These are phyloP conservation scores for Sclerospora graminicola DNA, from an alignment of 352 stramenopile genomes.

Conservation along the genomic window DNA sequence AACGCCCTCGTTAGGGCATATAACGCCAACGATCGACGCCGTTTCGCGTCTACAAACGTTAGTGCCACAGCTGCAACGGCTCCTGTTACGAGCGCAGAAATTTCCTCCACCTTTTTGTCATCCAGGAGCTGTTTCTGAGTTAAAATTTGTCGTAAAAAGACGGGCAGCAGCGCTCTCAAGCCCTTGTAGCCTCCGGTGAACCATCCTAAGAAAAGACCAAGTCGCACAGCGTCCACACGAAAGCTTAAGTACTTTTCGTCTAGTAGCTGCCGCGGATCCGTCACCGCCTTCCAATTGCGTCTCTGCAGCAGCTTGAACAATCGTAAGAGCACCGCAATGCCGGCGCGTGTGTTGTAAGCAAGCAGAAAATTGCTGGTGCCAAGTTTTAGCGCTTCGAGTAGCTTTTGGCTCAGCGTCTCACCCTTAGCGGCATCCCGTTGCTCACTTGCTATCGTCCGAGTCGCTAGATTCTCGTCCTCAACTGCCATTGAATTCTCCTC, in stretches of 20 bases:
- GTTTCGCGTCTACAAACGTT: conserved; percentile 53
- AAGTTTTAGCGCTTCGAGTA: conserved; percentile 60
- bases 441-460: conserved; percentile 17
- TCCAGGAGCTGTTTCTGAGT: conserved; percentile 9
- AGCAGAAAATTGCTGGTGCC: conserved; percentile 80
- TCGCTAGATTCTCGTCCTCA: conserved; percentile 13
- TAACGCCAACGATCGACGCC: conserved; percentile 63
- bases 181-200: conserved; percentile 75
- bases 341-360: conserved; percentile 80
- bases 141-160: conserved; percentile 28
- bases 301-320: conserved; percentile 57
- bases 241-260: conserved; percentile 71
- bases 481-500: conserved; percentile 4
- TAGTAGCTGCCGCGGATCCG: conserved; percentile 52
- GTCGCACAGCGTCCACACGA: conserved; percentile 73
- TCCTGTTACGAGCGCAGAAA: conserved; percentile 44
- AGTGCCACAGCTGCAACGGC: conserved; percentile 52
- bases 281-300: conserved; percentile 34
- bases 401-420: conserved; percentile 34
- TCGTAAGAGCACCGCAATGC: conserved; percentile 60
- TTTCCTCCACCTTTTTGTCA: conserved; percentile 26
- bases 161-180: conserved; percentile 40
- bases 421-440: conserved; percentile 14
- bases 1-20: conserved; percentile 76
- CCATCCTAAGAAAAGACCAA: conserved; percentile 79